Conservation (phyloP, 1,284 basidiomycete genomes). For the Tylopilus sp. region DNA sequence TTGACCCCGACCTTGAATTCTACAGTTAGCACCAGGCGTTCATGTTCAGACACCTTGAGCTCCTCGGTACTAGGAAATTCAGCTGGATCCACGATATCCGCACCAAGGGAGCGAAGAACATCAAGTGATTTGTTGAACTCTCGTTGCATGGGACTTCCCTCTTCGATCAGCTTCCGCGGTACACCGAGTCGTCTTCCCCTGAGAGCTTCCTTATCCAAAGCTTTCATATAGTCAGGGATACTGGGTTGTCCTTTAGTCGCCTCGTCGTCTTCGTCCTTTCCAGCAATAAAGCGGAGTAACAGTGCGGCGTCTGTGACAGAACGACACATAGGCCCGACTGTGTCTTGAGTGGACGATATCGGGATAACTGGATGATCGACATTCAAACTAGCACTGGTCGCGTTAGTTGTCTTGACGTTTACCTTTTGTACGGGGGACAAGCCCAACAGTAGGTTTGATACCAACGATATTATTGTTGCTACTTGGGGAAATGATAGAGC, state of each 20-base stretch:
- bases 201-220: slow-evolving; percentile 36
- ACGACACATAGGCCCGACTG: slow-evolving; percentile 46
- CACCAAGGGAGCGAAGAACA: slow-evolving; percentile 37
- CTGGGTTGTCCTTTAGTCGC: slow-evolving; percentile 41
- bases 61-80: slow-evolving; percentile 38
- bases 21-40: slow-evolving; percentile 34
- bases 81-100: slow-evolving; percentile 41
- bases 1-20: slow-evolving; percentile 41
- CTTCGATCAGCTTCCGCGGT: slow-evolving; percentile 30
- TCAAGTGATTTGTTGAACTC: slow-evolving; percentile 40
- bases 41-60: slow-evolving; percentile 29
- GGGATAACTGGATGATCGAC: slow-evolving; percentile 39
- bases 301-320: slow-evolving; percentile 44
- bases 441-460: slow-evolving; percentile 47
- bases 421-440: slow-evolving; percentile 49
- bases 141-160: slow-evolving; percentile 11
- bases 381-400: no score
- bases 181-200: slow-evolving; percentile 42
- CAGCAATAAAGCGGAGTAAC: slow-evolving; percentile 42
- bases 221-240: slow-evolving; percentile 40
- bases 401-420: neutral
- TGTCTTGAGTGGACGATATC: slow-evolving; percentile 48
- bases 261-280: slow-evolving; percentile 43
- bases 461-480: slow-evolving; percentile 46
- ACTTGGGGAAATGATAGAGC: slow-evolving; percentile 44